A percentile compares a stretch with the other conserved stretches of the same genome.
These are phyloP conservation scores for Williopsis jadinii DNA, from an alignment of 1,139 yeast genomes.

Conservation along the genomic window DNA sequence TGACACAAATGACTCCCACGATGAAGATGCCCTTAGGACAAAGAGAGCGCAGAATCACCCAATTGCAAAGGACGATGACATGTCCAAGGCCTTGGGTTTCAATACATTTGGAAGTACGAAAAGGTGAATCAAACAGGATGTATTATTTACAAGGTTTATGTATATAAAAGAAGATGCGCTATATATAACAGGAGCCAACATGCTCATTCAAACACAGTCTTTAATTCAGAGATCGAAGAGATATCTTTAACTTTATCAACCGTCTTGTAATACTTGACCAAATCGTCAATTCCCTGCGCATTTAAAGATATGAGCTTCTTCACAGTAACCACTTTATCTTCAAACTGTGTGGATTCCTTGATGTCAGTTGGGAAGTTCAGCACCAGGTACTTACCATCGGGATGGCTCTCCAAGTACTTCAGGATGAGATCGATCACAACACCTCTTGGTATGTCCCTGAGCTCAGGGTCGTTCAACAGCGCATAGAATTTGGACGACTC, in stretches of 20 bases:
- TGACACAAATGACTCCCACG: too few relatives aligned
- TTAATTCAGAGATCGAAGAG: slow-evolving; percentile 16
- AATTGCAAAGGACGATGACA: slow-evolving; percentile 20
- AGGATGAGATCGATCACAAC: slow-evolving; percentile 49
- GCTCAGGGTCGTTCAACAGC: slow-evolving; percentile 25
- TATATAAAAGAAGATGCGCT: background rate
- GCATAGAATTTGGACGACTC: slow-evolving; percentile 32
- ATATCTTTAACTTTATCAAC: slow-evolving; percentile 36
- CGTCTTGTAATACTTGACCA: slow-evolving; percentile 49
- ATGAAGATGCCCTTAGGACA: slow-evolving; percentile 23
- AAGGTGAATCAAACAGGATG: slow-evolving; percentile 12
- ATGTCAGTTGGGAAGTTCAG: slow-evolving; percentile 51
- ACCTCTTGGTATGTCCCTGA: slow-evolving; percentile 43
- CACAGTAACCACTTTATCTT: slow-evolving; percentile 31
- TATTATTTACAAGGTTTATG: background rate
- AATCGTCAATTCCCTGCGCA: slow-evolving; percentile 23
- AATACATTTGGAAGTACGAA: slow-evolving; percentile 36
- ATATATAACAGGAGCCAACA: too few relatives aligned
- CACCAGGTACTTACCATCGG: slow-evolving; percentile 37
- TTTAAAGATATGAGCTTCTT: slow-evolving; percentile 26
- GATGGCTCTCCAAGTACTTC: slow-evolving; percentile 30
- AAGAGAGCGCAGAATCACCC: slow-evolving; percentile 27
- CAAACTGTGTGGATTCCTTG: slow-evolving; percentile 46
- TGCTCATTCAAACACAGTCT: slow-evolving; percentile 1
- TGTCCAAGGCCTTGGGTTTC: slow-evolving; percentile 55